Base-by-base conservation (phyloP, 495 filamentous ascomycete species). In the Aspergillus steynii region DNA sequence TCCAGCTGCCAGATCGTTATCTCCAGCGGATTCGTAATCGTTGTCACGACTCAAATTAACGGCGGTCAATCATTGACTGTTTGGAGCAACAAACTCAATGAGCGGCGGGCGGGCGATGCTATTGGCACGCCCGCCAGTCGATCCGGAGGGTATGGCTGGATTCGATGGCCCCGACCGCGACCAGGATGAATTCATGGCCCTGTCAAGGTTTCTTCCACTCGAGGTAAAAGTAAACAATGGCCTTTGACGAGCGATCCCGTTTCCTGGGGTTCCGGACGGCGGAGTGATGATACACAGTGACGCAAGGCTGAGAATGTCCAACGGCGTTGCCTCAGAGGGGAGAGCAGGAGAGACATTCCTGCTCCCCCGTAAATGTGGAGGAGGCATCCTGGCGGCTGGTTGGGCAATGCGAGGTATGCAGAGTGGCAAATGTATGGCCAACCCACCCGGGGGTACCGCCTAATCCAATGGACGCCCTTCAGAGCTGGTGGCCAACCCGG, bases 221-320 rank as follows among this genome's bases (percentile, higher is more conserved):
- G 34, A 20, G 20, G 20, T 20, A 20, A 20, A 20, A 20, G 9
- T 42, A 42, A 42, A 42, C 37, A 42, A 42, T 15, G 31, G 31
- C 31, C 31, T 34, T 34, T 34, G 31, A 42, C 12, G 12, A 42
- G 12, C 12, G 25, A 32, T 4, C 29, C 12, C 9, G 29, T 12
- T 20, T 9, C 10, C 9, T 29, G n/a, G 54, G 54, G 34, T 56
- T 56, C 57, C 57, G 57, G 46, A 50, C 57, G 34, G 49, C 51
- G 57, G 34, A 59, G 57, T 53, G 32, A 59, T 52, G 50, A 59
- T 59, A 59, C 55, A 58, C 55, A 31, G 55, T 58, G 55, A 58
- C 55, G 55, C 55, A 58, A 58, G 55, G 46, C 32, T 12, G 45
- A 12, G 37, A 42, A 42, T 42, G 37, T 42, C 37, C 37, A 42